Percentiles rank a stretch among this genome's conserved stretches.
These are phyloP conservation scores for Diatrype stigma DNA, from an alignment of 2,329 filamentous ascomycete genomes.

Conservation along the genomic window DNA sequence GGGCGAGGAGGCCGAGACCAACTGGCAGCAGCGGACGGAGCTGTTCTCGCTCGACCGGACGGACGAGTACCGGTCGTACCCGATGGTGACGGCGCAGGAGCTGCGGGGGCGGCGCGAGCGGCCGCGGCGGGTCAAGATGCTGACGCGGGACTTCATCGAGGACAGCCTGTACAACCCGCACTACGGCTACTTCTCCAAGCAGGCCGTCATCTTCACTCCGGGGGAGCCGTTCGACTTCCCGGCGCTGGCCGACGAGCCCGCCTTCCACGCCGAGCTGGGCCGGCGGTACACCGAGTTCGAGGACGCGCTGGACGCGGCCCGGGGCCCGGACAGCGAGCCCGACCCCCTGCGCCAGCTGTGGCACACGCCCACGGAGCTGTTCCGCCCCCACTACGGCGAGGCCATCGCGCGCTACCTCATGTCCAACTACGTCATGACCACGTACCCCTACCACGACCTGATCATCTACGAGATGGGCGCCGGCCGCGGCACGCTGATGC, in stretches of 20 bases:
- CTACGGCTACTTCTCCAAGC: conserved; percentile 95
- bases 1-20: conserved; percentile 51
- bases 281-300: conserved; percentile 86
- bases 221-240: conserved; percentile 89
- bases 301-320: conserved; percentile 78
- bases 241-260: conserved; percentile 73
- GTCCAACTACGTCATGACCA: conserved; percentile 89
- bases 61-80: conserved; percentile 77
- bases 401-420: conserved; percentile 94
- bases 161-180: conserved; percentile 92
- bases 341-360: conserved; percentile 83
- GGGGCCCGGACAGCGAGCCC: conserved; percentile 57
- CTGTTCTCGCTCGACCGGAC: conserved; percentile 71
- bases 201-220: conserved; percentile 92
- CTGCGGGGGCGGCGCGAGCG: conserved; percentile 69
- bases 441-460: conserved; percentile 93
- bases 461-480: conserved; percentile 99
- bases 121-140: conserved; percentile 89
- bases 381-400: conserved; percentile 94
- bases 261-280: conserved; percentile 74
- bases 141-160: conserved; percentile 96
- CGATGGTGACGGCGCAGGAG: conserved; percentile 78
- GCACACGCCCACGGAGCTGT: conserved; percentile 98
- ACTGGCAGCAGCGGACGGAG: conserved; percentile 82
- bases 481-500: conserved; percentile 94